Base-by-base conservation (phyloP, 2,329 filamentous ascomycete genomes). In the Alternaria burnsii region DNA sequence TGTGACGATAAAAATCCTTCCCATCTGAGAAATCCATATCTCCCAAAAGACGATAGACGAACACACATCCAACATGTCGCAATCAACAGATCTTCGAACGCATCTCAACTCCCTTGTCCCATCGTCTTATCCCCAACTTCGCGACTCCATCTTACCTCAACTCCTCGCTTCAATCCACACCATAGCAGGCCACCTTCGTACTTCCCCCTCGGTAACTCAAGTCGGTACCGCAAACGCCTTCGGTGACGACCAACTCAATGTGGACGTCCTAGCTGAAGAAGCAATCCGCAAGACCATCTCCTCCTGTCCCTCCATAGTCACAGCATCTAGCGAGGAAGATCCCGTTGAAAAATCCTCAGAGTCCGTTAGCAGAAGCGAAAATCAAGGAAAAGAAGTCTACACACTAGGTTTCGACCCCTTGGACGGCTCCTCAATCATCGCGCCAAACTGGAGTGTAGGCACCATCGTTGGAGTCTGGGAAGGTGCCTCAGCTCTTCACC, bases 251-350 rank as follows among this genome's bases (percentile, higher is more conserved):
- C 86, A 88, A 68, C 84, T 87, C 74, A 83, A 86, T 36, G 85
- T 88, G 62, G 85, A 88, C 66, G 85, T 84, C 57, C 72, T 85
- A n/a, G 81, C 86, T 8, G 86, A 89, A 68, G 79, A 86, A 22
- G 79, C 83, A 24, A 81, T 88, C 48, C 83, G 86, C 18, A 83
- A 83, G 0, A 82, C 83, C 8, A 85, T 86, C 60, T 83, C 87
- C 62, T 81, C 81, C 61, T 83, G 82, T 44, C 78, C 80, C 0
- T 86, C 84, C 1, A 77, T 89, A 10, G 74, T 84, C 20, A 84
- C 86, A 0, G 87, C 86, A 7, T 88, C 85, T 76, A 89, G 86
- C 71, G 87, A 89, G 70, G 87, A 89, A 69, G 86, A 88, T 52
- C 86, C 86, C 0, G 20, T 55, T 3, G 70, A 86, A 1, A 86